Conservation (phyloP, 2,329 filamentous ascomycete genomes). For the Aspergillus glaucus region DNA sequence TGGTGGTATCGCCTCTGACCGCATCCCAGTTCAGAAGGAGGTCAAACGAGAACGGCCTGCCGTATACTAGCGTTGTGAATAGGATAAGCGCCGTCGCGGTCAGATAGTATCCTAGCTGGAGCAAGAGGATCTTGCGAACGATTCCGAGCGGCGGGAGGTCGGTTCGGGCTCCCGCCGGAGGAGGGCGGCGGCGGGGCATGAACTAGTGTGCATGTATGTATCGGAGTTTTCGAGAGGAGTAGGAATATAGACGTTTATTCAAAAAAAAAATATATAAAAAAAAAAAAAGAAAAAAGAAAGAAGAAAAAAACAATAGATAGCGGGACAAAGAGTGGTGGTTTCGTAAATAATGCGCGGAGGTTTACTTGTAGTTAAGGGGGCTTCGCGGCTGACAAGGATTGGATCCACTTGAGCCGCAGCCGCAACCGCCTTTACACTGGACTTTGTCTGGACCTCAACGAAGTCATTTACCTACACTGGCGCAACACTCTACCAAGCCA, state of each 20-base stretch:
- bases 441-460: background rate
- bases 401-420: background rate
- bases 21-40: conserved; percentile 59
- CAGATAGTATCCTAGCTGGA: conserved; percentile 61
- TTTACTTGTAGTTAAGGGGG: too few species aligned
- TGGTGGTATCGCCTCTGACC: conserved; percentile 60
- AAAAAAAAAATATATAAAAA: too few species aligned
- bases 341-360: too few species aligned
- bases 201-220: conserved; percentile 13
- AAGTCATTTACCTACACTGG: background rate
- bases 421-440: background rate
- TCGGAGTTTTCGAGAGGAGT: background rate
- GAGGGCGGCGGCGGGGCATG: conserved; percentile 51
- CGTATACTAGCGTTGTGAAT: conserved; percentile 62
- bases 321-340: too few species aligned
- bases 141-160: conserved; percentile 63
- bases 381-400: background rate
- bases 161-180: conserved; percentile 58
- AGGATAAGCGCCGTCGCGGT: conserved; percentile 57
- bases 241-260: background rate
- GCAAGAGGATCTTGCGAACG: conserved; percentile 58
- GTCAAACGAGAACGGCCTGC: conserved; percentile 52
- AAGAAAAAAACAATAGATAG: too few species aligned
- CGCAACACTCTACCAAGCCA: background rate
- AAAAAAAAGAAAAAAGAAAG: too few species aligned